Base-by-base conservation (phyloP, 345 rosid species). In the Rhodamnia argentea region DNA sequence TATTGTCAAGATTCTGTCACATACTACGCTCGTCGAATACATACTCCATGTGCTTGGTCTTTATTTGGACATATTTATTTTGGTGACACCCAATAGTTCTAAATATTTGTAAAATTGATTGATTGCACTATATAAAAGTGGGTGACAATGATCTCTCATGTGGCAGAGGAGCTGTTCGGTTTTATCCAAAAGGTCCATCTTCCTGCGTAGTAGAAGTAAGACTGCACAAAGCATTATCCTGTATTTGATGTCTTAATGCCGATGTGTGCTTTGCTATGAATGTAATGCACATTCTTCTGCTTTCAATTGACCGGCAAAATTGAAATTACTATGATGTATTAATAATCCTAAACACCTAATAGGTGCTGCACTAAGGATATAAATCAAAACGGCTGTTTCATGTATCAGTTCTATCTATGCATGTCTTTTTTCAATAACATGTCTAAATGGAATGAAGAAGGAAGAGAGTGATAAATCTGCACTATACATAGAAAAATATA, bases 81-180 rank as follows among this genome's bases (percentile, higher is more conserved):
- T 37, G 37, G 81, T 70, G 22, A 37, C 14, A 18, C 13, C 47
- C 13, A 18, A 70, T 70, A 18, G 3, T 70, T 70, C 81, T 37
- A 70, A 70, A 70, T 37, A 70, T 70, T 70, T 1, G 2, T 70
- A 37, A 70, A 70, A 18, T 37, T 70, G 47, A 70, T 70, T 70
- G 81, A 70, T 70, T 70, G 37, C 47, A 70, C 81, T 70, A 10
- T 18, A 70, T 18, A 70, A 70, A 16, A 37, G 47, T 23, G 60
- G 60, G 60, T 70, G 26, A 70, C 81, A 37, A 44, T 62, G 64
- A 86, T 86, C 84, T 86, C 50, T 88, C 86, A 55, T 83, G 54
- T 88, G 42, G 91, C 93, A 95, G 98, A 89, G 98, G 96, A 27
- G 93, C 94, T 85, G 96, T 94, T 87, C 95, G 99, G 42, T 96